Percentiles rank a stretch among this genome's conserved stretches.
These are phyloP conservation scores for Diplosphaera chodatii DNA, from an alignment of 139 green algal genomes.

Conservation along the genomic window DNA sequence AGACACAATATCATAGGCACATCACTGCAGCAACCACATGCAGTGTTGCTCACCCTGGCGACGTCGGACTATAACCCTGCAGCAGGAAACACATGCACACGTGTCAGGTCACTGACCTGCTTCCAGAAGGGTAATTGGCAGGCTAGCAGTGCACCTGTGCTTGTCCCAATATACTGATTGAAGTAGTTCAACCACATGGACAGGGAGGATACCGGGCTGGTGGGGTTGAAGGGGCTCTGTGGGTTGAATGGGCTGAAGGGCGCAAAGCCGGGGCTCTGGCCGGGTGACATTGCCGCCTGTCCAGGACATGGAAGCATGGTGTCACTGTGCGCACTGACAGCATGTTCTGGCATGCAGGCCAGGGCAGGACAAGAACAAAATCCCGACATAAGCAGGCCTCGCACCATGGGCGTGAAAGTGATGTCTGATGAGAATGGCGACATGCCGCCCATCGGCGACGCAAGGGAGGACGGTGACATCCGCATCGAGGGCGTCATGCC, in stretches of 20 bases:
- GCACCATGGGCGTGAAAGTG: slow-evolving; percentile 51
- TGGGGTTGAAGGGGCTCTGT: slow-evolving; percentile 13
- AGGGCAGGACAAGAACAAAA: slow-evolving; percentile 12
- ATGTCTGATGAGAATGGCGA: slow-evolving; percentile 45
- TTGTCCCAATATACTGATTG: too few relatives aligned
- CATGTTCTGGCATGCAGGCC: slow-evolving; percentile 42
- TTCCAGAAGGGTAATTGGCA: too few relatives aligned
- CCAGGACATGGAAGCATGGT: too few relatives aligned
- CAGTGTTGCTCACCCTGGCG: not conserved
- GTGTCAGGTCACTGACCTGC: too few relatives aligned
- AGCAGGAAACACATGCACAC: not conserved
- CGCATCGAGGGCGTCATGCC: slow-evolving; percentile 10
- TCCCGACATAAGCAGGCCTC: slow-evolving; percentile 29
- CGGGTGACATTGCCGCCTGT: not conserved
- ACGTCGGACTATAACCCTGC: slow-evolving; percentile 24
- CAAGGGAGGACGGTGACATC: slow-evolving; percentile 44
- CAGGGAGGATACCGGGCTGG: slow-evolving; percentile 3
- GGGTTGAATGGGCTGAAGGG: slow-evolving; percentile 12
- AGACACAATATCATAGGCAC: too few relatives aligned
- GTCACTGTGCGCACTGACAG: too few relatives aligned
- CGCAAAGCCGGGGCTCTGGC: not conserved
- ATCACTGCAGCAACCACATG: too few relatives aligned
- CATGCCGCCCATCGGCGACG: slow-evolving; percentile 30
- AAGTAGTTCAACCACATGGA: too few relatives aligned
- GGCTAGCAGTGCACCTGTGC: too few relatives aligned